phyloP scores from a whole-genome alignment of 352 stramenopile species.

The Aphanomyces invadans region DNA sequence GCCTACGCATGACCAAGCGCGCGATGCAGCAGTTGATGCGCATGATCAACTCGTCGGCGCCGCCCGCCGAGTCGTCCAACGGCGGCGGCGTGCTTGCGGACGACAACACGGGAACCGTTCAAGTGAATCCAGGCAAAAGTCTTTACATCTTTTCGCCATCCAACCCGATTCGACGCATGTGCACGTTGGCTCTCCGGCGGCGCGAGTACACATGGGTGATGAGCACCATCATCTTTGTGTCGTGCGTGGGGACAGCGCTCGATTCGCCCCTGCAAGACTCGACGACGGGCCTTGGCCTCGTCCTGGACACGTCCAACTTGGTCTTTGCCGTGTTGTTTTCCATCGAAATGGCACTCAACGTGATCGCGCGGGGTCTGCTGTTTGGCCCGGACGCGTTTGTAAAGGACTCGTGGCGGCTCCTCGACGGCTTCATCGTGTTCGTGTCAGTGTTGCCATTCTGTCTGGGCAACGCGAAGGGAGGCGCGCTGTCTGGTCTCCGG shows the following conservation, averaged over 20 bases:
- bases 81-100: too few species aligned
- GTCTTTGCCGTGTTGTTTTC: conserved; percentile 74
- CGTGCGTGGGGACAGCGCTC: conserved; percentile 73
- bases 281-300: conserved; percentile 30
- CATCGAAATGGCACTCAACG: conserved; percentile 85
- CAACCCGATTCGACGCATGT: conserved; percentile 32
- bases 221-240: conserved; percentile 26
- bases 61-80: not conserved
- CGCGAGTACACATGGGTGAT: conserved; percentile 8
- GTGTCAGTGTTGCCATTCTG: conserved; percentile 45
- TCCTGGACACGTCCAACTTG: conserved; percentile 64
- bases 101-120: not conserved
- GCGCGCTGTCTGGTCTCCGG: conserved; percentile 30
- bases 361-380: conserved; percentile 75
- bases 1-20: not conserved
- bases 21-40: not conserved
- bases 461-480: not conserved
- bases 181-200: not conserved
- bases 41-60: not conserved
- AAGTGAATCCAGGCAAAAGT: not conserved
- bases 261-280: conserved; percentile 78
- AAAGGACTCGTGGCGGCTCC: conserved; percentile 79
- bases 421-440: conserved; percentile 86
- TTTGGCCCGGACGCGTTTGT: conserved; percentile 68
- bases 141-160: conserved; percentile 47